phyloP scores from a whole-genome alignment of 345 rosid genomes.

The Arabis hirsuta region DNA sequence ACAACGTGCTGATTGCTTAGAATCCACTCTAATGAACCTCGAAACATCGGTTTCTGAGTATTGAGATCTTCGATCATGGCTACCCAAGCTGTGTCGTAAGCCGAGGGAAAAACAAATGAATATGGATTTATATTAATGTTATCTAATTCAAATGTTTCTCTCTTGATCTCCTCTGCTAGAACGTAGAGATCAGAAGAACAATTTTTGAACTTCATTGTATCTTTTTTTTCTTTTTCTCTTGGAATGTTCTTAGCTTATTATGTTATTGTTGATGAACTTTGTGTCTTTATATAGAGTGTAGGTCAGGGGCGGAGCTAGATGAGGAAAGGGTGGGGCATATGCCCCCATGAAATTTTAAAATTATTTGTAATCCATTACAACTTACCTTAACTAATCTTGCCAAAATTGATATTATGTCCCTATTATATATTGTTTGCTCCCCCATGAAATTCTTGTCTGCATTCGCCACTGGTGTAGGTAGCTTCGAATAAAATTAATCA shows the following conservation, averaged over 20 bases:
- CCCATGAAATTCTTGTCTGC: no score
- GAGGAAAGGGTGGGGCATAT: no score
- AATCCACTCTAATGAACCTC: slow-evolving; percentile 61
- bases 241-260: neutral
- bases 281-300: slow-evolving; percentile 26
- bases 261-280: neutral
- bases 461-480: no score
- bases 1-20: slow-evolving; percentile 46
- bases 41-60: slow-evolving; percentile 52
- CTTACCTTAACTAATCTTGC: no score
- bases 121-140: slow-evolving; percentile 22
- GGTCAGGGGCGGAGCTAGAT: no score
- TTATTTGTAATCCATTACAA: no score
- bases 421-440: no score
- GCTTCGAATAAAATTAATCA: neutral
- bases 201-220: slow-evolving; percentile 20
- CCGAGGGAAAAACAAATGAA: slow-evolving; percentile 47
- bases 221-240: neutral
- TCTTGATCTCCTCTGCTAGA: slow-evolving; percentile 46
- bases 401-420: no score
- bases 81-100: slow-evolving; percentile 69
- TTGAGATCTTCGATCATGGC: slow-evolving; percentile 55
- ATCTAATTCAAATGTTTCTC: slow-evolving; percentile 26
- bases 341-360: no score
- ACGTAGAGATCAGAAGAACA: slow-evolving; percentile 24